These are phyloP conservation scores for Erythrophleum ivorense DNA, from an alignment of 331 rosid species.

Conservation along the genomic window DNA sequence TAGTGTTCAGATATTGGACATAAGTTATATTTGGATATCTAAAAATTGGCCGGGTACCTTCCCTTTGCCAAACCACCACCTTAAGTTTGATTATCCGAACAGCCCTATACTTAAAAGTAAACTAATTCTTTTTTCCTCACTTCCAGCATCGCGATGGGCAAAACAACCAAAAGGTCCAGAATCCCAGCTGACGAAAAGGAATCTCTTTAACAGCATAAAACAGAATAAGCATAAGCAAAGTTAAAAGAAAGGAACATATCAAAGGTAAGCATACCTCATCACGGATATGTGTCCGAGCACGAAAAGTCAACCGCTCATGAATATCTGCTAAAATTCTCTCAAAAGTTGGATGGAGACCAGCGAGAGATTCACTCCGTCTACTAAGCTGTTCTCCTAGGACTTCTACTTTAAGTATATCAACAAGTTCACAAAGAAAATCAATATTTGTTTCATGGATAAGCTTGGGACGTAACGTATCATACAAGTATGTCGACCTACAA, in stretches of 20 bases:
- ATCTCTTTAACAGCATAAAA: slow-evolving; percentile 1
- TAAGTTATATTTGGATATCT: not conserved
- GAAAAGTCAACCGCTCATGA: slow-evolving; percentile 95
- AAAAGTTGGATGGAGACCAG: slow-evolving; percentile 86
- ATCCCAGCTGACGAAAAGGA: slow-evolving; percentile 12
- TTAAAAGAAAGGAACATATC: not conserved
- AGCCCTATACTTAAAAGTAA: slow-evolving; percentile 20
- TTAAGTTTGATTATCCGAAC: slow-evolving; percentile 1
- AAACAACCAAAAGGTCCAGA: slow-evolving; percentile 22
- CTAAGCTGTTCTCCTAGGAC: slow-evolving; percentile 85
- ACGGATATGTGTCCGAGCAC: slow-evolving; percentile 91
- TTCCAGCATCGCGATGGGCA: slow-evolving; percentile 11
- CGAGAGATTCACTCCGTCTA: slow-evolving; percentile 80
- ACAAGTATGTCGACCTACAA: slow-evolving; percentile 87
- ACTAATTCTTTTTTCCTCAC: not conserved
- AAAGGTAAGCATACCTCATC: slow-evolving; percentile 74
- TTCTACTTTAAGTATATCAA: slow-evolving; percentile 93
- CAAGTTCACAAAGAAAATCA: slow-evolving; percentile 93
- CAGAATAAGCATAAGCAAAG: slow-evolving; percentile 11
- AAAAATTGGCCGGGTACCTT: not conserved
- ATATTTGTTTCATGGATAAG: slow-evolving; percentile 94
- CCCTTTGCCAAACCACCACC: not conserved
- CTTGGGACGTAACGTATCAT: slow-evolving; percentile 93
- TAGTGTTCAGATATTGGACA: not conserved
- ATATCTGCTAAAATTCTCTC: slow-evolving; percentile 96